These are phyloP conservation scores for Colletotrichum siamense DNA, from an alignment of 2,329 filamentous ascomycete species.

Conservation along the genomic window DNA sequence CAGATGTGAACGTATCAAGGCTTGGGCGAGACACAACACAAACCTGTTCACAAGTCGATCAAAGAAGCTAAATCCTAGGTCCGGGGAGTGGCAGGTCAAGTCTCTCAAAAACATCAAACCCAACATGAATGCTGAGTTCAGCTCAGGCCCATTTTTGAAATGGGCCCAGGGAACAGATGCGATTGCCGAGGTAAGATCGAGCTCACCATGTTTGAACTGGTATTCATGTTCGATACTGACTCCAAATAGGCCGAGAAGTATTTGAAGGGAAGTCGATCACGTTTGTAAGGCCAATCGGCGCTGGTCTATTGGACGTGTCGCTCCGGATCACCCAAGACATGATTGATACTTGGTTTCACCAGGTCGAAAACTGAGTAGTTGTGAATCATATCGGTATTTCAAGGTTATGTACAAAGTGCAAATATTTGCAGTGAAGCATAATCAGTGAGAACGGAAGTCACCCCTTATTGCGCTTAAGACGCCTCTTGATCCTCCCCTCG, in stretches of 20 bases:
- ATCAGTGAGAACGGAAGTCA: neutral
- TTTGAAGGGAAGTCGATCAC: neutral
- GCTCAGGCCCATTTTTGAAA: neutral
- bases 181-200: neutral
- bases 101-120: neutral
- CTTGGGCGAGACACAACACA: slow-evolving; percentile 22
- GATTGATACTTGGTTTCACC: neutral
- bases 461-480: neutral
- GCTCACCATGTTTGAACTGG: accelerated
- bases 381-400: too few relatives aligned
- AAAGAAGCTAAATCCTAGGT: neutral
- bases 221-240: neutral
- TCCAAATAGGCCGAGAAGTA: accelerated
- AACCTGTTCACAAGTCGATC: neutral
- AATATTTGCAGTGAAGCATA: neutral
- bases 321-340: accelerated
- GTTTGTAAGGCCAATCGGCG: neutral
- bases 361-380: too few relatives aligned
- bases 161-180: neutral
- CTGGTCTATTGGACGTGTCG: neutral
- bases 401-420: neutral
- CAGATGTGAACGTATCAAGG: slow-evolving; percentile 25
- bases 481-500: neutral
- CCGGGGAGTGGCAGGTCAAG: neutral
- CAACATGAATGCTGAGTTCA: neutral